Evolutionary conservation across 1,139 yeast species (phyloP).

Genomic region (Saccharomyces hybrid): DNA sequence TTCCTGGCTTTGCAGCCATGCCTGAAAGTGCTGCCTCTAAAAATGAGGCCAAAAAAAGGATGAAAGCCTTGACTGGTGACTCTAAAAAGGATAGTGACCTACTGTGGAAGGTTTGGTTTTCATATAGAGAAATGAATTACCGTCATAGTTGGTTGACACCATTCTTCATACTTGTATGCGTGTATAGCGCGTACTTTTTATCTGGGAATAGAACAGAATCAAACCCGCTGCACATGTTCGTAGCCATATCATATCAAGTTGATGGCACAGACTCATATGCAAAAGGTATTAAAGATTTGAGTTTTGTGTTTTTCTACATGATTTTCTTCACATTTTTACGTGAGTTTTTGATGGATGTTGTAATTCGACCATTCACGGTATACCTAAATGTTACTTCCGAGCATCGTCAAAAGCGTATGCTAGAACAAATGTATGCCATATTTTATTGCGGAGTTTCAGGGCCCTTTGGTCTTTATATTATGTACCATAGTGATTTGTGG

Average conservation of each 20-base stretch:
- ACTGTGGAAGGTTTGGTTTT: constrained; percentile 41
- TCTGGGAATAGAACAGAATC: constrained; percentile 47
- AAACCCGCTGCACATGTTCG: constrained; percentile 59
- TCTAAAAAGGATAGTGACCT: constrained; percentile 18
- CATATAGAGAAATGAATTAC: constrained; percentile 52
- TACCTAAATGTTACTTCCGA: constrained; percentile 45
- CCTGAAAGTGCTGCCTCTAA: constrained; percentile 17
- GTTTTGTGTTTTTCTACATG: constrained; percentile 73
- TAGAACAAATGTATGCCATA: constrained; percentile 87
- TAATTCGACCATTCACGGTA: constrained; percentile 65
- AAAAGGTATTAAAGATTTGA: constrained; percentile 78
- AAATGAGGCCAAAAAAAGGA: constrained; percentile 17
- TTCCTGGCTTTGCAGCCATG: constrained; percentile 26
- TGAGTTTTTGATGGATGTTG: constrained; percentile 80
- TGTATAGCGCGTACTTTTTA: constrained; percentile 38
- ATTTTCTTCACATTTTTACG: constrained; percentile 83
- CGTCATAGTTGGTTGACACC: constrained; percentile 81
- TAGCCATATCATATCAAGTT: constrained; percentile 60
- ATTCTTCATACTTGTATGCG: constrained; percentile 37
- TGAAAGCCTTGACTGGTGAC: constrained; percentile 17
- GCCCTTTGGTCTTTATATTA: constrained; percentile 81
- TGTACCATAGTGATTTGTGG: constrained; percentile 82
- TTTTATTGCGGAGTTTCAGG: constrained; percentile 76
- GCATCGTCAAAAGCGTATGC: constrained; percentile 66
- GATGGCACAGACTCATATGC: constrained; percentile 48